Conservation (phyloP, 257 asterid genomes). For the Solanum piurae region DNA sequence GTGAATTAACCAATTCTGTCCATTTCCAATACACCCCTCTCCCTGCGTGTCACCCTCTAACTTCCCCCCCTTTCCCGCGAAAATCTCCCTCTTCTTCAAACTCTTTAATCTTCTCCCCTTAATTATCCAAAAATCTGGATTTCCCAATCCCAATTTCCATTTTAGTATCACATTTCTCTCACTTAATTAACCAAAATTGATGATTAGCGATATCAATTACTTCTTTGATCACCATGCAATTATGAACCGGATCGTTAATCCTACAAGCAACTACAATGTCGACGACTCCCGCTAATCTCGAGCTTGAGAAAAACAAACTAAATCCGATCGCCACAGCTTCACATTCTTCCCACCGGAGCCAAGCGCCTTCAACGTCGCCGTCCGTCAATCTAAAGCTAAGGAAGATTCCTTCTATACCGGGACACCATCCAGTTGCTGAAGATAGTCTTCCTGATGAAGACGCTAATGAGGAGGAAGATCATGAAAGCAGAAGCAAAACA, state of each 20-base stretch:
- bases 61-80: constrained; percentile 60
- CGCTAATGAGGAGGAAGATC: constrained; percentile 8
- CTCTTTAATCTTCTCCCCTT: background rate
- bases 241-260: constrained; percentile 7
- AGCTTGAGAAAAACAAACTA: constrained; percentile 7
- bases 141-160: background rate
- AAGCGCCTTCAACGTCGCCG: background rate
- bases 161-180: background rate
- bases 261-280: constrained; percentile 24
- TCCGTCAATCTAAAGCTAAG: constrained; percentile 34
- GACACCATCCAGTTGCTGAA: constrained; percentile 11
- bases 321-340: background rate
- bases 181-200: background rate
- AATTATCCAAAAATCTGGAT: background rate
- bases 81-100: constrained; percentile 28
- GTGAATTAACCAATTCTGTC: background rate
- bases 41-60: constrained; percentile 33
- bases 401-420: constrained; percentile 53
- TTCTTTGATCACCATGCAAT: background rate
- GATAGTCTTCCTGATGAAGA: constrained; percentile 3
- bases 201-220: background rate
- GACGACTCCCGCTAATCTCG: constrained; percentile 18
- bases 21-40: background rate
- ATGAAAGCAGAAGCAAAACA: constrained; percentile 5
- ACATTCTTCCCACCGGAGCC: constrained; percentile 11